Base-by-base conservation (phyloP, 176 grass and related monocot species). In the Triticum turgidum region DNA sequence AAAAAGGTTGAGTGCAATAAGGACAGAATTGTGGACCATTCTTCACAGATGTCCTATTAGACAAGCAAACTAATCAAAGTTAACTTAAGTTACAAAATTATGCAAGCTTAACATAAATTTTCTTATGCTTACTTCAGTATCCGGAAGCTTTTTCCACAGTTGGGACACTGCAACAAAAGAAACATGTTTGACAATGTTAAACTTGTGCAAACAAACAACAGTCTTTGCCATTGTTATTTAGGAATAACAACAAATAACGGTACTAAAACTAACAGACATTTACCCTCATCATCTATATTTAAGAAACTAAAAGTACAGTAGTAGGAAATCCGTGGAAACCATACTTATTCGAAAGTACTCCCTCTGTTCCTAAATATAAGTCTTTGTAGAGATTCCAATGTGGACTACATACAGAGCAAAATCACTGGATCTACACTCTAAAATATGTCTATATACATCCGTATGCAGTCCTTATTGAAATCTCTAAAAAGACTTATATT, bases 1-100 rank as follows among this genome's bases (percentile, higher is more conserved):
- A 98, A 89, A 95, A 95, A 90, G 93, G 96, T 69, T 98, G 93
- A 73, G 83, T 98, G 82, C 93, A 95, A 88, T 92, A 95, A 67
- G 93, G 96, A 83, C 91, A 95, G 1, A 98, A 85, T 63, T 98
- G 96, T 61, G 89, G 89, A 29, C 93, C 93, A 86, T 95, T 93
- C 54, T 89, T 98, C 58, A 95, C 83, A 83, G 91, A 89, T 11
- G 96, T 95, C 82, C 96, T 98, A 89, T 35, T 83, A 92, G 44
- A 85, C 29, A 87, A 33, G 42, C 49, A 65, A 79, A 54, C 32
- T 72, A 59, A 80, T 84, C 49, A 91, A 38, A 74, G 7, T 83
- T 54, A 12, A 44, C 18, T 6, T 34, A 9, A 78, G 21, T 44
- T 30, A 69, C 17, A 84, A 10, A 89, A 22, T 0, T 88, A 83